A percentile compares a stretch with the other conserved stretches of the same genome.
Evolutionary conservation across 2,329 filamentous ascomycete genomes (phyloP).

Genomic region (Tolypocladium capitatum): DNA sequence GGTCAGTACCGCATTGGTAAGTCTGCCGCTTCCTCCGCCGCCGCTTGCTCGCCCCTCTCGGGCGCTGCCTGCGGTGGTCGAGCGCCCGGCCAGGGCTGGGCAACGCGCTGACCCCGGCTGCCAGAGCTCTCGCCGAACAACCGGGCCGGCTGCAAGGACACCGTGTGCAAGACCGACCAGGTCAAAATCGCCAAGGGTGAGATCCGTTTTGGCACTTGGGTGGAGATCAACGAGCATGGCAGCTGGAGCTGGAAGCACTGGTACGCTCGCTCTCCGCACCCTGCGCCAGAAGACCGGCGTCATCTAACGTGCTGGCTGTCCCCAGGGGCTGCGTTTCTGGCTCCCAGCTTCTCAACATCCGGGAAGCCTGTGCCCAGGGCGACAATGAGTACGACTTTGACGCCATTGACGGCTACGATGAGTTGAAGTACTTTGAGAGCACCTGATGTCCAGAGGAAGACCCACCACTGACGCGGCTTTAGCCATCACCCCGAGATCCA

Average conservation of each 20-base stretch:
- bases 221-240: conserved; percentile 47
- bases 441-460: no score
- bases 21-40: conserved; percentile 7
- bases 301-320: not conserved
- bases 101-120: not conserved
- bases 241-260: conserved; percentile 77
- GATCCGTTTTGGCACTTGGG: conserved; percentile 62
- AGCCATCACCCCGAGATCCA: conserved; percentile 46
- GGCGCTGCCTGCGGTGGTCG: not conserved
- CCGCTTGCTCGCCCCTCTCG: not conserved
- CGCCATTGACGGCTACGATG: conserved; percentile 68
- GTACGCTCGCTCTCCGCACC: conserved; percentile 36
- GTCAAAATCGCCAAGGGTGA: conserved; percentile 69
- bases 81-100: not conserved
- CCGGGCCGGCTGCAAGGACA: conserved; percentile 62
- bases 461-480: conserved; percentile 5
- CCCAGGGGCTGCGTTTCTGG: conserved; percentile 81
- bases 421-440: conserved; percentile 38
- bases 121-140: conserved; percentile 59
- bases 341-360: conserved; percentile 52
- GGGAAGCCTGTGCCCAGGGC: conserved; percentile 36
- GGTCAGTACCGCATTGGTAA: conserved; percentile 34
- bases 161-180: conserved; percentile 54
- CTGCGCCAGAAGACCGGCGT: not conserved
- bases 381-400: conserved; percentile 45